Conservation (phyloP, 352 stramenopile genomes). For the Phytophthora cryptogea region DNA sequence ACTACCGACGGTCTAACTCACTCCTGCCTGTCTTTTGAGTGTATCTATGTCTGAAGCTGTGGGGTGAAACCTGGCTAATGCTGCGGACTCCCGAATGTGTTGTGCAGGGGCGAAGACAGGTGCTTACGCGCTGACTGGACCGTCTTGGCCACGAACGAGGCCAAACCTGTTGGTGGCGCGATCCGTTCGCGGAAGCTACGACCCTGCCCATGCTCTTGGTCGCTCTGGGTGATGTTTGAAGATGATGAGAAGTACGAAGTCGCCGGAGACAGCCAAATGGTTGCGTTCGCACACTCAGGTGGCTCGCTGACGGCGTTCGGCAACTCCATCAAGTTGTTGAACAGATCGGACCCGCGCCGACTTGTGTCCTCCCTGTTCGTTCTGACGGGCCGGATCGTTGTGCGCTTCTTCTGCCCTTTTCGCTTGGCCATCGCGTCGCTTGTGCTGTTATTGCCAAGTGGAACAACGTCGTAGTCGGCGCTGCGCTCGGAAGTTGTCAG, state of each 20-base stretch:
- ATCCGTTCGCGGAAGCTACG: slow-evolving; percentile 28
- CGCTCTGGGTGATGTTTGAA: slow-evolving; percentile 2
- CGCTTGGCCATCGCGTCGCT: slow-evolving; percentile 30
- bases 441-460: slow-evolving; percentile 34
- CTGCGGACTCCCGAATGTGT: slow-evolving; percentile 36
- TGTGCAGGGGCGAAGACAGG: slow-evolving; percentile 33
- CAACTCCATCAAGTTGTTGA: slow-evolving; percentile 67
- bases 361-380: slow-evolving; percentile 27
- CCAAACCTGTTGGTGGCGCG: slow-evolving; percentile 31
- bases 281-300: slow-evolving; percentile 20
- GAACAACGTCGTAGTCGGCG: slow-evolving; percentile 50
- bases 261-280: slow-evolving; percentile 23
- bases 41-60: neutral
- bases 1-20: slow-evolving; percentile 17
- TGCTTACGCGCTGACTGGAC: slow-evolving; percentile 64
- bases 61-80: neutral
- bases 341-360: slow-evolving; percentile 37
- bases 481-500: slow-evolving; percentile 18
- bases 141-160: slow-evolving; percentile 58
- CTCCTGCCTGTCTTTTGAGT: slow-evolving; percentile 10
- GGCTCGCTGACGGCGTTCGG: slow-evolving; percentile 49
- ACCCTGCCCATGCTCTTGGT: slow-evolving; percentile 14
- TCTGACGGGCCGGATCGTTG: slow-evolving; percentile 39
- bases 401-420: slow-evolving; percentile 44
- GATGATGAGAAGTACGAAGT: slow-evolving; percentile 24